Evolutionary conservation across 164 flowering plant genomes (phyloP), one percentile per base, ranked within the genome.

Genomic region (Nelumbo lutea): DNA sequence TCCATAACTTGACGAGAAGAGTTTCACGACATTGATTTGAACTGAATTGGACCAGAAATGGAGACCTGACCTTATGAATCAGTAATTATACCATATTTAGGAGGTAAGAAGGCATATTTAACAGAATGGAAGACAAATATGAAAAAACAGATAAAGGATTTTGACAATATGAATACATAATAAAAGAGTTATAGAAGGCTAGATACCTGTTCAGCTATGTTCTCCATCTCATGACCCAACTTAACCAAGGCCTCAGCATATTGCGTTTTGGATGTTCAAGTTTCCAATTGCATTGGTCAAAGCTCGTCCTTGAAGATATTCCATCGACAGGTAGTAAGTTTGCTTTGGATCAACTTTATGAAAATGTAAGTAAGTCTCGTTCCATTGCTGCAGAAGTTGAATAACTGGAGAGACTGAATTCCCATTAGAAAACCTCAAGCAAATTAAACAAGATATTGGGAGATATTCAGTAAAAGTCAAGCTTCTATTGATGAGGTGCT

Each of bases 261-360:
- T n/a, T 48, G 88, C 91, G 83, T 82, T 86, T 69, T 76, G 89
- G 65, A 86, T 69, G 68, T 84, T 70, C 51, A 95, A 81, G 70
- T 90, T 95, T 61, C 97, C 99, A 74, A 95, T 80, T 15, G 97
- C 97, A 81, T 95, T 92, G 6, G 93, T 88, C 78, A 95, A 75
- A 62, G 97, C 89, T 74, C 98, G 82, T 40, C 99, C 99, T 78
- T 92, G 96, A 70, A 95, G 93, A 83, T 81, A 95, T 82, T 95
- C 99, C 99, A 95, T 95, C 50, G 99, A 92, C 51, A 95, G 69
- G 82, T 95, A 95, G 73, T 92, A 90, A 40, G 95, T 90, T 75
- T 92, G 99, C 81, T 95, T 95, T 39, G 97, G 98, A 81, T 95
- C 87, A 65, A 70, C 83, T 77, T 88, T 85, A 86, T 95, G 89